Conservation (phyloP, 768 basidiomycete species). For the Pleurotus salmoneostramineus region DNA sequence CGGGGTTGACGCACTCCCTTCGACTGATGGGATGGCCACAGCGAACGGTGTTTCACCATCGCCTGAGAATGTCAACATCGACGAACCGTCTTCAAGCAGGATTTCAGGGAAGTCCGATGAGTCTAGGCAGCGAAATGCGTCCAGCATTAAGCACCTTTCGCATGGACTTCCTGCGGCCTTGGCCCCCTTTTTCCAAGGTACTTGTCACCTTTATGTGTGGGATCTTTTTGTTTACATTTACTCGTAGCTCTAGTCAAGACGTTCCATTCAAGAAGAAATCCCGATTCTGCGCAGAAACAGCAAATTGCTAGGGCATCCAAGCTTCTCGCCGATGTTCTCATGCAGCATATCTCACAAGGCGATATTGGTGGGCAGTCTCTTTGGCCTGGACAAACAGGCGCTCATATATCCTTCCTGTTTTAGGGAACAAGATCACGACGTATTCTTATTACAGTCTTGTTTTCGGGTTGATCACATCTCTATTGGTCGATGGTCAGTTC, state of each 20-base stretch:
- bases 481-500: conserved; percentile 45
- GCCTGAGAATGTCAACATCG: conserved; percentile 11
- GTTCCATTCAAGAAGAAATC: conserved; percentile 76
- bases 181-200: conserved; percentile 86
- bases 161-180: conserved; percentile 72
- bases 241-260: conserved; percentile 77
- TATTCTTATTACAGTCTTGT: conserved; percentile 47
- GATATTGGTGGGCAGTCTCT: conserved; percentile 44
- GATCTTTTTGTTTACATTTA: too few species aligned
- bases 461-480: conserved; percentile 37
- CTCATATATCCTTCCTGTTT: neutral
- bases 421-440: conserved; percentile 24
- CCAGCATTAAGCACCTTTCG: conserved; percentile 75
- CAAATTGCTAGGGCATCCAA: conserved; percentile 70
- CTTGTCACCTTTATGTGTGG: too few species aligned
- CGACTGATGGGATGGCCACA: conserved; percentile 24
- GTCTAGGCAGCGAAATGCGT: conserved; percentile 61
- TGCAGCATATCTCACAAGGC: conserved; percentile 59
- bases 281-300: conserved; percentile 71
- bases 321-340: conserved; percentile 67
- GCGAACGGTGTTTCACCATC: conserved; percentile 25
- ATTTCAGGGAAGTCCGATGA: conserved; percentile 32
- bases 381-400: neutral
- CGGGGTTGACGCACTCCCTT: conserved; percentile 35
- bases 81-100: conserved; percentile 13